Evolutionary conservation across 2,329 filamentous ascomycete species (phyloP), one percentile per base, ranked within the genome.

Genomic region (Fusarium napiforme): DNA sequence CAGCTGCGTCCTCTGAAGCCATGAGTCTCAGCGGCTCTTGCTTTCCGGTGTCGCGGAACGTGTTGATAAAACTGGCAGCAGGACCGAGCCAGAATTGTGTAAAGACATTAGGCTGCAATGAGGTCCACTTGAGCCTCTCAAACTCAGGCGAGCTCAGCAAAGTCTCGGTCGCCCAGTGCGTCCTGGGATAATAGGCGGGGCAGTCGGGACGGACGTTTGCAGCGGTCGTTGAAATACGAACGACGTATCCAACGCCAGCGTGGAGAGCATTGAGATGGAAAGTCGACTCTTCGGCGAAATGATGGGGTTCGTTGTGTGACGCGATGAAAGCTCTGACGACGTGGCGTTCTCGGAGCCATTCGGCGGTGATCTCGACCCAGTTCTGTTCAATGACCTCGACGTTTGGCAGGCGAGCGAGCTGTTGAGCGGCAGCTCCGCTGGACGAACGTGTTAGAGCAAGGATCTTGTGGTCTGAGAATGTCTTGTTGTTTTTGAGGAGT

Each of bases 401-500:
- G 1, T 28, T 15, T 0, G 60, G 53, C 11, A 63, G 7, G 3
- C 16, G 21, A 16, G 53, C 42, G 2, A 63, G 42, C 11, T 19
- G 15, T 0, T 47, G 19, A 4, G 60, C 34, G 0, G 53, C 10
- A 7, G n/a, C 11, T 23, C 53, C 60, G 9, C 5, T 9, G 4
- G 28, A 4, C 0, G 53, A 60, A 10, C 60, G 60, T 2, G 60
- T 63, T 1, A 60, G 53, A 12, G 60, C 60, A 4, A 63, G 15
- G 4, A 60, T 36, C 1, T 6, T 40, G 1, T 34, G n/a, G 1
- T 7, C 34, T 0, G 60, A 28, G 1, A 63, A 36, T 0, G 5
- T 7, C 4, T 11, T 14, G 5, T 15, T 5, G 2, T 30, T 14
- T 5, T 23, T 37, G 15, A 63, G 9, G 21, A 34, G 9, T 4